Percentiles rank a stretch among this genome's conserved stretches.
phyloP scores from a whole-genome alignment of 331 rosid species.

The Arachis monticola region DNA sequence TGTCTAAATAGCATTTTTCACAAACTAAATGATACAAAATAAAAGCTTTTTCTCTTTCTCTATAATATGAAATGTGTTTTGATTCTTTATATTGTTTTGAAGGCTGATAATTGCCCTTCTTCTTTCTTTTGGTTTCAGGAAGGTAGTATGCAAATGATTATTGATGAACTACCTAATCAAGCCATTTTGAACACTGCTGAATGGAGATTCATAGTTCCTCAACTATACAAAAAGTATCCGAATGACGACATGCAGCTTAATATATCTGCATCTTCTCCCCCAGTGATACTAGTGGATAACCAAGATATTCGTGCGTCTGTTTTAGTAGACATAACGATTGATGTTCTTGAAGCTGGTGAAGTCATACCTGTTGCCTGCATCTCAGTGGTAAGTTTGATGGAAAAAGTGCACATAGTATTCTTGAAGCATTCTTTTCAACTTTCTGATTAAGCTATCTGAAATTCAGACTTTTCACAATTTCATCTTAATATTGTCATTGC shows the following conservation, averaged over 20 bases:
- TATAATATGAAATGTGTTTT: constrained; percentile 11
- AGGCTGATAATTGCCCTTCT: constrained; percentile 31
- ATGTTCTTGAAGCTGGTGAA: constrained; percentile 60
- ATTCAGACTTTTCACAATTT: too few species aligned
- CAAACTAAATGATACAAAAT: too few species aligned
- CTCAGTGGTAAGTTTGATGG: constrained; percentile 68
- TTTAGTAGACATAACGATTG: constrained; percentile 58
- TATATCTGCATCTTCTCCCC: constrained; percentile 70
- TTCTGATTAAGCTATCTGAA: not conserved
- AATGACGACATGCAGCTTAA: constrained; percentile 69
- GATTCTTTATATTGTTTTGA: constrained; percentile 22
- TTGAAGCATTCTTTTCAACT: constrained; percentile 7
- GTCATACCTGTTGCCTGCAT: constrained; percentile 75
- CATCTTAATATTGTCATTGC: not conserved
- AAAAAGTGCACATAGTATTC: not conserved
- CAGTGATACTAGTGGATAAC: constrained; percentile 53
- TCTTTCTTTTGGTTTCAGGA: constrained; percentile 50
- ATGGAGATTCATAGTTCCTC: constrained; percentile 85
- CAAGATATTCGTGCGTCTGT: constrained; percentile 52
- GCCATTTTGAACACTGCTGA: constrained; percentile 65
- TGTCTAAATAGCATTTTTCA: too few species aligned
- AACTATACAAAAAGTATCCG: constrained; percentile 74
- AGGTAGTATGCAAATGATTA: constrained; percentile 62
- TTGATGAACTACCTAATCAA: constrained; percentile 56
- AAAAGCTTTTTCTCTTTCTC: not conserved